phyloP scores from a whole-genome alignment of 352 stramenopile species.

The Thraustochytrium sp. region DNA sequence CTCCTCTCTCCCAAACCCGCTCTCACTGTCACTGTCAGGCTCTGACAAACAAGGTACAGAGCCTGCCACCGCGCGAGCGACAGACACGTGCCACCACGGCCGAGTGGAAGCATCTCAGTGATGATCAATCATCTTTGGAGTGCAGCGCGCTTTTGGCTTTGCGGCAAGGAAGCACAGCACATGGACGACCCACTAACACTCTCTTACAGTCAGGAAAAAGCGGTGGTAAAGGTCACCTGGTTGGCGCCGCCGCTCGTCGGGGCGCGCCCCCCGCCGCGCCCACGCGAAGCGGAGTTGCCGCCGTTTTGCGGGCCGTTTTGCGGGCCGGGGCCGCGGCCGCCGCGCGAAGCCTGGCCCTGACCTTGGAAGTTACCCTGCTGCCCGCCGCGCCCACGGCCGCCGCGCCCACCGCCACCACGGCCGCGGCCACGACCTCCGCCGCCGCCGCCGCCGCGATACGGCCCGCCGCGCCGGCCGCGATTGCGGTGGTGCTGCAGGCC shows the following conservation, averaged over 20 bases:
- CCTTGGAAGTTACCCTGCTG: background rate
- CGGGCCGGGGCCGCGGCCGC: background rate
- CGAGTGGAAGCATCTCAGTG: too few relatives aligned
- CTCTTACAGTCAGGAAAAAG: background rate
- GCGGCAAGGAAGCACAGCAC: too few relatives aligned
- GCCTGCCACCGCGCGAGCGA: too few relatives aligned
- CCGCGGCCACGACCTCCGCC: background rate
- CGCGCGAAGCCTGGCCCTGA: background rate
- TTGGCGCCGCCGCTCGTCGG: too few relatives aligned
- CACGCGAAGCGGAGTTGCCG: background rate
- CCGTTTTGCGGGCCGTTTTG: background rate
- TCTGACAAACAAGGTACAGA: too few relatives aligned
- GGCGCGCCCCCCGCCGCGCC: too few relatives aligned
- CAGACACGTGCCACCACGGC: too few relatives aligned
- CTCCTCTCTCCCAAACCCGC: too few relatives aligned
- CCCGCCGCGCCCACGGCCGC: background rate
- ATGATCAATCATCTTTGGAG: too few relatives aligned
- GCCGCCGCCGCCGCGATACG: background rate
- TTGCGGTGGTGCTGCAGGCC: constrained; percentile 22
- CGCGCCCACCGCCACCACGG: background rate
- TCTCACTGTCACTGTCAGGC: too few relatives aligned
- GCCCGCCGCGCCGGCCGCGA: background rate
- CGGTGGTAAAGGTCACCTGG: background rate
- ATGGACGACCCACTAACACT: background rate
- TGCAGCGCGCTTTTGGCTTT: too few relatives aligned